These are phyloP conservation scores for Oryza glumipatula DNA, from an alignment of 176 grass and related monocot species.

Conservation along the genomic window DNA sequence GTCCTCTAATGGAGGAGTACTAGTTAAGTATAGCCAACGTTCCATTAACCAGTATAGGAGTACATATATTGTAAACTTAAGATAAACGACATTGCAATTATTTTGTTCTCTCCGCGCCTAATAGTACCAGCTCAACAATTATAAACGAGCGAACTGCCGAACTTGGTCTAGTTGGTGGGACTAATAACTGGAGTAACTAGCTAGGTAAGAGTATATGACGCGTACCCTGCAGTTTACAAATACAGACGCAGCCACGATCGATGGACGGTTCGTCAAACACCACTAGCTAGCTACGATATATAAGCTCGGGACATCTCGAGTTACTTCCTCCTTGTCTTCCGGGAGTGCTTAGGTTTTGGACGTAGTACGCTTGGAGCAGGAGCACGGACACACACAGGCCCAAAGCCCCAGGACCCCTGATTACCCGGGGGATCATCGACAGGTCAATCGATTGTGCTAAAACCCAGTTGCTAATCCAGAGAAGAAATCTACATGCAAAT, in stretches of 20 bases:
- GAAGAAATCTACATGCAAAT: not conserved
- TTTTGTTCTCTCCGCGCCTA: no score
- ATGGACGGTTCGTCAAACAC: not conserved
- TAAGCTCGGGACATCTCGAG: slow-evolving; percentile 19
- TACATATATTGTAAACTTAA: not conserved
- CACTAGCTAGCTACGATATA: not conserved
- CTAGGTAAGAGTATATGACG: not conserved
- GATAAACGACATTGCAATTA: no score
- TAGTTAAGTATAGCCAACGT: not conserved
- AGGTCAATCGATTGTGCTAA: not conserved
- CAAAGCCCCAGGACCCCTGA: not conserved
- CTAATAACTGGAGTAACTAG: not conserved
- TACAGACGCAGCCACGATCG: not conserved
- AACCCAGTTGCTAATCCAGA: slow-evolving; percentile 43
- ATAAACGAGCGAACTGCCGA: no score
- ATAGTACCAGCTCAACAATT: not conserved
- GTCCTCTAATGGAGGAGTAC: not conserved
- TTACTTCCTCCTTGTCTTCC: slow-evolving; percentile 46
- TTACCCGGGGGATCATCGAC: slow-evolving; percentile 43
- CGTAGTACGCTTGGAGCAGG: not conserved
- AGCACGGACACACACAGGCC: not conserved
- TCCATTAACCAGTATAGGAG: not conserved
- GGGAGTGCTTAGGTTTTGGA: slow-evolving; percentile 26
- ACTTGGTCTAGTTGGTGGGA: not conserved
- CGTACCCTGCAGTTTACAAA: not conserved